Base-by-base conservation (phyloP, 768 basidiomycete genomes). In the Rubroboletus pulcherrimus region DNA sequence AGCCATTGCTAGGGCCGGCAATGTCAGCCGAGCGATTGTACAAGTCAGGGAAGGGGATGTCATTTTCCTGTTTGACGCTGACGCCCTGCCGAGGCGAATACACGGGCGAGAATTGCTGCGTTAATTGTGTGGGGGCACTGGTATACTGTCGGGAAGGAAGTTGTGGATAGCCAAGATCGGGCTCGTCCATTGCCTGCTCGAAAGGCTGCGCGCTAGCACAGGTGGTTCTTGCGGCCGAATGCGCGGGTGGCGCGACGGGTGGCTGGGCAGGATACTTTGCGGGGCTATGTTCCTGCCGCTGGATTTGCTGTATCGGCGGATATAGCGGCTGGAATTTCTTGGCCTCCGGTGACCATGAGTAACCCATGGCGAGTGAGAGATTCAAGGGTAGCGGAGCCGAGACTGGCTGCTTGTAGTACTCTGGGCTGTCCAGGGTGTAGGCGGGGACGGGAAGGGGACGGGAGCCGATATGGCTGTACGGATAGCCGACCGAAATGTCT, bases 261-360 rank as follows among this genome's bases (percentile, higher is more conserved):
- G 60, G 56, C 39, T 53, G 71, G 19, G 41, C 15, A 17, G 60
- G 8, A 45, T 63, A 69, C 56, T 53, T 66, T 31, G 48, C 43
- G 29, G 64, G 55, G 66, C 54, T 62, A 63, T 55, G 63, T 34
- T 57, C 65, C 10, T 66, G 65, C 41, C 58, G 68, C 21, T 63
- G 66, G 4, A 60, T 51, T 54, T 69, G 68, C 60, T 71, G 70
- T 62, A 60, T 58, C 62, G 68, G 67, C 34, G 70, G 58, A 71
- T 63, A 73, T 61, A 70, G 60, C 71, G 67, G 70, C 57, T 73
- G 71, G 46, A 73, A 71, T 63, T 73, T 71, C 63, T 73, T 71
- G 1, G 59, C 50, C 33, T 70, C 66, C 0, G 66, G 66, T 6
- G 71, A 71, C 68, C 68, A 71, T 0, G 66, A 54, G 37, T 73